phyloP scores from a whole-genome alignment of 306 rosid species.

The Mimosa bimucronata region DNA sequence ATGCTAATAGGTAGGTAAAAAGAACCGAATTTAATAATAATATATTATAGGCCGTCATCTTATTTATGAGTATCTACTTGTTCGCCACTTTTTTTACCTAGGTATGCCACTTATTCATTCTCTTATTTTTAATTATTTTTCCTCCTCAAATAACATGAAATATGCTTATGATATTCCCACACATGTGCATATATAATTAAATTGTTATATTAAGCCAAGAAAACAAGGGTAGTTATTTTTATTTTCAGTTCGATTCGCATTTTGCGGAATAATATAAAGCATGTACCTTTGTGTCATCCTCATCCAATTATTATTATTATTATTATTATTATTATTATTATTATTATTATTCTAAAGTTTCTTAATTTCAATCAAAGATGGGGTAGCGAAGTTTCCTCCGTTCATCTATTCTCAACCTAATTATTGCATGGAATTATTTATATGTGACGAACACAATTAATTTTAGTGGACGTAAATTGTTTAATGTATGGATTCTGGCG shows the following conservation, averaged over 20 bases:
- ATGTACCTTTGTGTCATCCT: neutral
- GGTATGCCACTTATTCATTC: neutral
- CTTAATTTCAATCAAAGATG: neutral
- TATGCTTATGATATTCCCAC: neutral
- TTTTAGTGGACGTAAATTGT: neutral
- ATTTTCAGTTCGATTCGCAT: neutral
- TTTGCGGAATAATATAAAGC: constrained; percentile 10
- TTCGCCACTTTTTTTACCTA: no score
- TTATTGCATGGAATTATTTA: neutral
- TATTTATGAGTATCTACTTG: neutral
- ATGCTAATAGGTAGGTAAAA: neutral
- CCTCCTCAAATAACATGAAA: neutral
- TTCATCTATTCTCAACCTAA: neutral
- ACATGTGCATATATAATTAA: neutral
- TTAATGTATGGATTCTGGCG: neutral
- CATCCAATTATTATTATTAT: neutral
- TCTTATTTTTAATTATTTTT: neutral
- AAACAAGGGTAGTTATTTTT: neutral
- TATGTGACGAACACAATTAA: neutral
- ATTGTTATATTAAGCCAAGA: neutral
- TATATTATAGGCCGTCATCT: neutral
- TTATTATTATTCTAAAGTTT: neutral
- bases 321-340: no score
- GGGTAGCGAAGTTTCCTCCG: neutral
- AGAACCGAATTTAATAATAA: neutral